Conservation (phyloP, 805 yeast genomes). For the Candida xiaguanensis region DNA sequence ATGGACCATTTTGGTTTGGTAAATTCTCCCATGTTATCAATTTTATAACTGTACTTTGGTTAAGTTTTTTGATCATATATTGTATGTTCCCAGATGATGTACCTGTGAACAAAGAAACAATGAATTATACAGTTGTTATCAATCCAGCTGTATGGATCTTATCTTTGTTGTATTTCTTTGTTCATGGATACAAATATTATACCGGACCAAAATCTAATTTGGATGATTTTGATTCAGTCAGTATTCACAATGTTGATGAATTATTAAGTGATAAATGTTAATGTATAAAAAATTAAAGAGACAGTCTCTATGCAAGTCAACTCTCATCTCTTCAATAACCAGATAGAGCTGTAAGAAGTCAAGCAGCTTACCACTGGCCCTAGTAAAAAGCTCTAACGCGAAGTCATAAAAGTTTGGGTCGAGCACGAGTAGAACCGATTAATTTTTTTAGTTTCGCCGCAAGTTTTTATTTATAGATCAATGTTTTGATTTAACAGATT, state of each 20-base stretch:
- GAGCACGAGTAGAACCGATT: no score
- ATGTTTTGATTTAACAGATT: background rate
- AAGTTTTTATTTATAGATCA: background rate
- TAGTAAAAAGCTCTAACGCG: no score
- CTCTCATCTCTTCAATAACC: no score
- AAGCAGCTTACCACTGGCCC: no score
- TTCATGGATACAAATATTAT: constrained; percentile 52
- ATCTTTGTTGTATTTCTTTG: constrained; percentile 48
- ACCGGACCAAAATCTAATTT: constrained; percentile 47
- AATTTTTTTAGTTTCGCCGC: no score
- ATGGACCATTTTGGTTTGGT: constrained; percentile 70
- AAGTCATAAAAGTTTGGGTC: no score
- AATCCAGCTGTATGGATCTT: constrained; percentile 59
- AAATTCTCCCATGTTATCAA: constrained; percentile 43
- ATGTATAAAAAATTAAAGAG: no score
- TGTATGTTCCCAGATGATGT: constrained; percentile 57
- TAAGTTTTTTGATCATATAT: constrained; percentile 50
- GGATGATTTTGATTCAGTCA: constrained; percentile 15
- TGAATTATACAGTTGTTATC: constrained; percentile 71
- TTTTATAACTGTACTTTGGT: constrained; percentile 45
- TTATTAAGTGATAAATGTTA: constrained; percentile 1
- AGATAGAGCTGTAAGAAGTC: no score
- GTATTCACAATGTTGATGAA: constrained; percentile 3
- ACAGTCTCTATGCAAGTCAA: no score
- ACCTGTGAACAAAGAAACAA: constrained; percentile 39